Evolutionary conservation across 1,284 basidiomycete genomes (phyloP).

Genomic region (Waitea zeae): DNA sequence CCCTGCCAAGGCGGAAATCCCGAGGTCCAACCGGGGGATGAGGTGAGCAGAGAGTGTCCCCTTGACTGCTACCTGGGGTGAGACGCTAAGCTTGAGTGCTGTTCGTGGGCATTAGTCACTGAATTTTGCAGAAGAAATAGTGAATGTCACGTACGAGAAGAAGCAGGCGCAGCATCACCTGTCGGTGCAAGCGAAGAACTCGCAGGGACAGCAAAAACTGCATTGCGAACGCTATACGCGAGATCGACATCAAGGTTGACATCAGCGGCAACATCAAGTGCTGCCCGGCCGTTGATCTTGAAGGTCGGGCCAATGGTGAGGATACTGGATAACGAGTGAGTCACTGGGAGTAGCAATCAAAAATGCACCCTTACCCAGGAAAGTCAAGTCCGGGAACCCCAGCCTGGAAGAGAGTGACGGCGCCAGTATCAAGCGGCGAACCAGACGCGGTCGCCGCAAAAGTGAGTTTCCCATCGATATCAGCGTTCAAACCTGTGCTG

Average conservation of each 20-base stretch:
- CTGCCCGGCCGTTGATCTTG: conserved; percentile 12
- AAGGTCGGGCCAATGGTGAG: conserved; percentile 19
- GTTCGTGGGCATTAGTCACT: conserved; percentile 1
- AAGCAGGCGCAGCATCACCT: conserved; percentile 5
- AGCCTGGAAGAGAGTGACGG: conserved; percentile 16
- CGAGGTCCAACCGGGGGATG: conserved; percentile 28
- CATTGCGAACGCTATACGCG: conserved; percentile 14
- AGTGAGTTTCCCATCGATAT: conserved; percentile 16
- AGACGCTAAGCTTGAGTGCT: conserved; percentile 24
- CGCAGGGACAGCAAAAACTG: conserved; percentile 26
- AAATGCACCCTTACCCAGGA: conserved; percentile 15
- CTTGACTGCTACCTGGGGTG: conserved; percentile 18
- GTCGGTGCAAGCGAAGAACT: background rate
- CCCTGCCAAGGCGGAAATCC: conserved; percentile 20
- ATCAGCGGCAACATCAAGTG: conserved; percentile 15
- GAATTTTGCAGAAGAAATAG: conserved; percentile 1
- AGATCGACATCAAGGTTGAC: conserved; percentile 21
- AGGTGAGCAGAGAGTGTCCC: conserved; percentile 27
- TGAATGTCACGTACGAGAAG: conserved; percentile 19
- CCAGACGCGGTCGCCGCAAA: conserved; percentile 16
- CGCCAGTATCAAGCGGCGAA: conserved; percentile 15
- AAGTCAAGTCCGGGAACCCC: conserved; percentile 22
- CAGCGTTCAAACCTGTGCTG: conserved; percentile 9
- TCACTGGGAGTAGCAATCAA: conserved; percentile 1
- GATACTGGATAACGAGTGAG: conserved; percentile 10